Base-by-base conservation (phyloP, 768 basidiomycete genomes). In the Tephrocybe sp. region DNA sequence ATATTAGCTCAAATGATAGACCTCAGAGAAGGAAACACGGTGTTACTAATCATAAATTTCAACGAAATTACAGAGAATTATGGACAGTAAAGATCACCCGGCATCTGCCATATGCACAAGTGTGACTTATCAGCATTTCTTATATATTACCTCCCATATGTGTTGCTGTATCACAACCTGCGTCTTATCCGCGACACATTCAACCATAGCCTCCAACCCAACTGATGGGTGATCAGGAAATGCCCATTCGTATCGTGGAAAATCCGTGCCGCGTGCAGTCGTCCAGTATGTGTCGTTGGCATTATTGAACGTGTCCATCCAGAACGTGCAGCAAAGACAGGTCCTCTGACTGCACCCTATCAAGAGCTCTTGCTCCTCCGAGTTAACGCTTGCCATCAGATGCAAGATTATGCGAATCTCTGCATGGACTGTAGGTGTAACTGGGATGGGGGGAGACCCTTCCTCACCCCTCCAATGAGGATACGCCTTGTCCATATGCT, bases 171-270 rank as follows among this genome's bases (percentile, higher is more conserved):
- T n/a, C n/a, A n/a, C n/a, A n/a, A n/a, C n/a, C n/a, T n/a, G n/a
- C n/a, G n/a, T n/a, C n/a, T n/a, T n/a, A n/a, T n/a, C n/a, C n/a
- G n/a, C n/a, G n/a, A n/a, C n/a, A n/a, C n/a, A n/a, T n/a, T n/a
- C n/a, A n/a, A n/a, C n/a, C n/a, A n/a, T n/a, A n/a, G n/a, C n/a
- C n/a, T n/a, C n/a, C n/a, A n/a, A n/a, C n/a, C n/a, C 28, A 30
- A 55, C 7, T 51, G 62, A 16, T 68, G 51, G 36, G 6, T 9
- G 4, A 3, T 16, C 16, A 16, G 37, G 28, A 12, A 30, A 30
- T 12, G 12, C 28, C 28, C 28, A 30, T 6, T 30, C 28, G 12
- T 30, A 30, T 6, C 28, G 28, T 12, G 28, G 28, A 30, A 7
- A 12, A 30, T 12, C 12, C 11, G 18, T 37, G 9, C 36, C 36